Evolutionary conservation across 2,329 filamentous ascomycete genomes (phyloP).

Genomic region (Dactylellina drechsleri): DNA sequence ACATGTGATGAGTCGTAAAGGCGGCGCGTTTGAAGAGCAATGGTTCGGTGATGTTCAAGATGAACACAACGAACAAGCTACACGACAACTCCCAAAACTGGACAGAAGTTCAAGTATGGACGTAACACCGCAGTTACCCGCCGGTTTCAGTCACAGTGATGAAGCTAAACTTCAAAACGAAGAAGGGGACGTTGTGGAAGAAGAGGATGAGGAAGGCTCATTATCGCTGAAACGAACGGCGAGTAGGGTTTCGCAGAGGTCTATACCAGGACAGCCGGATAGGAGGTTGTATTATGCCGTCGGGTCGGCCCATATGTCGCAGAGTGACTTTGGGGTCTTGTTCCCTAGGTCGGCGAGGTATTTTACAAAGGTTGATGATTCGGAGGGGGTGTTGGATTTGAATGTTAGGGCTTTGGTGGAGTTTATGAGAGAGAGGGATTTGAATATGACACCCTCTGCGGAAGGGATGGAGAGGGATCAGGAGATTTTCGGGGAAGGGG

Average conservation of each 20-base stretch:
- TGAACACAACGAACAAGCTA: conserved; percentile 1
- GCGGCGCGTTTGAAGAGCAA: conserved; percentile 35
- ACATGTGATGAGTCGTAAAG: conserved; percentile 42
- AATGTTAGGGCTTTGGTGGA: conserved; percentile 71
- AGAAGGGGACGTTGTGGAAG: background rate
- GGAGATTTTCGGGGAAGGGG: conserved; percentile 63
- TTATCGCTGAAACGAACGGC: conserved; percentile 24
- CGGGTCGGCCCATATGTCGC: conserved; percentile 80
- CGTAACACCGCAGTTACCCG: conserved; percentile 42
- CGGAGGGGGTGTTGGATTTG: conserved; percentile 69
- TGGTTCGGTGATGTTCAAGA: conserved; percentile 23
- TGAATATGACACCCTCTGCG: conserved; percentile 17
- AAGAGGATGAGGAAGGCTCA: background rate
- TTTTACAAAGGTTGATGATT: conserved; percentile 69
- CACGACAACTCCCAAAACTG: conserved; percentile 13
- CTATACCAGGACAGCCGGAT: conserved; percentile 56
- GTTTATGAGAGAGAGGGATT: conserved; percentile 40
- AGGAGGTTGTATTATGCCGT: conserved; percentile 80
- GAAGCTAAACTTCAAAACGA: conserved; percentile 36
- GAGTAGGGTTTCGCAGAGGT: conserved; percentile 29
- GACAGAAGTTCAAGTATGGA: conserved; percentile 36
- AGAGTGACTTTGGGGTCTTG: conserved; percentile 83
- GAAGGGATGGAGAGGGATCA: conserved; percentile 66
- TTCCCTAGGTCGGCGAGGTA: conserved; percentile 76
- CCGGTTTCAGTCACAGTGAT: conserved; percentile 27